phyloP scores from a whole-genome alignment of 345 rosid genomes.

The Rhodamnia argentea region DNA sequence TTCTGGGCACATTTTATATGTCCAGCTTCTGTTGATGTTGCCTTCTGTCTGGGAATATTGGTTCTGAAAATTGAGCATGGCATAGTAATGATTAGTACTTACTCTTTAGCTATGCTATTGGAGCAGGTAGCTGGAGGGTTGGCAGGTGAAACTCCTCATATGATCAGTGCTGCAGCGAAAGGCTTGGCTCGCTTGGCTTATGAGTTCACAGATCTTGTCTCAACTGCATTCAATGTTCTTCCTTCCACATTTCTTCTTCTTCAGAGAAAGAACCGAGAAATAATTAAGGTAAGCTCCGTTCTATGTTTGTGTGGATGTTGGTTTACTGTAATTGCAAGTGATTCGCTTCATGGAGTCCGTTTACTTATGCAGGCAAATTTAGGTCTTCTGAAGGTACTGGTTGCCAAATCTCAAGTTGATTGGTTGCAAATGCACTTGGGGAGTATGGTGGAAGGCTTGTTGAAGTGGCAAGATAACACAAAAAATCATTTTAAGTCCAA shows the following conservation, averaged over 20 bases:
- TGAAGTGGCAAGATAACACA: constrained; percentile 75
- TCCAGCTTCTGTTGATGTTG: background rate
- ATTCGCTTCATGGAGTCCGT: constrained; percentile 4
- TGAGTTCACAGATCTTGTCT: constrained; percentile 85
- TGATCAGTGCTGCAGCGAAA: constrained; percentile 95
- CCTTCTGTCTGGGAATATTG: background rate
- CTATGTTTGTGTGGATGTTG: background rate
- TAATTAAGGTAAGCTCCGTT: constrained; percentile 50
- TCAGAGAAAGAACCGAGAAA: constrained; percentile 78
- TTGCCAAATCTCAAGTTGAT: constrained; percentile 84
- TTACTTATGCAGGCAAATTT: constrained; percentile 69
- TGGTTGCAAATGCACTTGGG: constrained; percentile 61
- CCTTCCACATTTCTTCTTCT: constrained; percentile 90
- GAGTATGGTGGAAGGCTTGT: constrained; percentile 74
- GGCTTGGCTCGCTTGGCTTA: constrained; percentile 92
- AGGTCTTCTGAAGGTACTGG: constrained; percentile 83
- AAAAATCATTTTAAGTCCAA: constrained; percentile 87
- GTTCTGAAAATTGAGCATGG: background rate
- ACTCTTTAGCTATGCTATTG: background rate
- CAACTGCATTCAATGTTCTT: constrained; percentile 65
- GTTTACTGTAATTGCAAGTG: background rate
- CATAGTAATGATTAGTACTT: background rate
- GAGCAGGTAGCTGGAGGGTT: constrained; percentile 85
- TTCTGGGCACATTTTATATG: background rate
- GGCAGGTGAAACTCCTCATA: constrained; percentile 91